Evolutionary conservation across 768 basidiomycete genomes (phyloP).

Genomic region (Podaxis sp.): DNA sequence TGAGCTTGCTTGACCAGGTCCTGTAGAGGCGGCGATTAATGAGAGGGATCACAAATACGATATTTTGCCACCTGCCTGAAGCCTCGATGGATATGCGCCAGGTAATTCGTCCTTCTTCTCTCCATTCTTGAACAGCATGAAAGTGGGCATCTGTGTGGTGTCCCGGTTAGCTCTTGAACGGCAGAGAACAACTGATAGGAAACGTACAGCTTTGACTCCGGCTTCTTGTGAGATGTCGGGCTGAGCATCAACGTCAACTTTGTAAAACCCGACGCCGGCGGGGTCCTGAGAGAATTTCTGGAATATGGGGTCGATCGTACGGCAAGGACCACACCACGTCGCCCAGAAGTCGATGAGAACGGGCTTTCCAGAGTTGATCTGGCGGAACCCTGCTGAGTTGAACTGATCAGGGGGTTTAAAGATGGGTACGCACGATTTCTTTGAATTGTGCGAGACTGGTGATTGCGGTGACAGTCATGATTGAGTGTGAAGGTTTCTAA

Average conservation of each 20-base stretch:
- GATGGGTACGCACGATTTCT: conserved; percentile 9
- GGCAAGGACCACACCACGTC: conserved; percentile 76
- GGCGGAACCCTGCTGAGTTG: neutral
- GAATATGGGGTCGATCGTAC: conserved; percentile 62
- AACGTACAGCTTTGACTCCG: conserved; percentile 60
- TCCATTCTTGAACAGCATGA: conserved; percentile 37
- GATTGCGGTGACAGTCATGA: conserved; percentile 15
- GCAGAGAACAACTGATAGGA: neutral
- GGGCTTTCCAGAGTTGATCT: conserved; percentile 49
- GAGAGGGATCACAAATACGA: neutral
- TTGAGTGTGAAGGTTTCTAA: neutral
- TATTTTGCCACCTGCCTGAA: conserved; percentile 35
- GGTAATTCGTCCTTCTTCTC: conserved; percentile 36
- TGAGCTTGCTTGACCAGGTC: neutral
- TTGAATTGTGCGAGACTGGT: conserved; percentile 15
- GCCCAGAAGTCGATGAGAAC: conserved; percentile 76
- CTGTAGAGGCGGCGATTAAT: neutral
- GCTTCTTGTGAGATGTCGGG: conserved; percentile 54
- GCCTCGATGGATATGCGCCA: conserved; percentile 44
- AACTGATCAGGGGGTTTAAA: neutral
- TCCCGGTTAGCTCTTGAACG: too few relatives aligned
- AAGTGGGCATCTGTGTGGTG: conserved; percentile 42
- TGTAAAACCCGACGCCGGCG: conserved; percentile 59
- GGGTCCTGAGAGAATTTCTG: conserved; percentile 45
- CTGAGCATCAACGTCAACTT: conserved; percentile 70